Evolutionary conservation across 192 early-diverging fungal species (phyloP).

Genomic region (Mortierella alpina): DNA sequence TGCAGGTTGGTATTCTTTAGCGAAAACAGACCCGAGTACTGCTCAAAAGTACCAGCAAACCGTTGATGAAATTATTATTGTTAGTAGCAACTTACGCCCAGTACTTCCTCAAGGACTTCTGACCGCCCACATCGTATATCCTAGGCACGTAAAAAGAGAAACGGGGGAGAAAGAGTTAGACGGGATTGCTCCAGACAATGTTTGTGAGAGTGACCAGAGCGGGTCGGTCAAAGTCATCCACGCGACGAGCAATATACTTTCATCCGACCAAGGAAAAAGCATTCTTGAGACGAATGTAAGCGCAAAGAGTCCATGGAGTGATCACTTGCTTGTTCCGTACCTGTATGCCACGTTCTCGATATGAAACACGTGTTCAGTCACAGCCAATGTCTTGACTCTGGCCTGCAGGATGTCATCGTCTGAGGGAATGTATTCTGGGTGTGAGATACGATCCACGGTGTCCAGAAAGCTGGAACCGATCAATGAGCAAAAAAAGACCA

Average conservation of each 20-base stretch:
- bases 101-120: constrained; percentile 69
- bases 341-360: constrained; percentile 66
- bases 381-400: constrained; percentile 75
- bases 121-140: constrained; percentile 81
- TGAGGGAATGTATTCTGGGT: constrained; percentile 65
- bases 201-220: no score
- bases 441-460: constrained; percentile 60
- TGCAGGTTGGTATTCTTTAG: no score
- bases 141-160: constrained; percentile 17
- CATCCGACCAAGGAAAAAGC: neutral
- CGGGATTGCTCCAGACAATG: neutral
- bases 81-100: constrained; percentile 64
- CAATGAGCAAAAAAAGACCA: neutral
- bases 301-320: neutral
- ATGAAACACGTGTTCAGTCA: constrained; percentile 75
- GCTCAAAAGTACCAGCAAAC: no score
- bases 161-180: neutral
- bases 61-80: neutral
- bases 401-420: constrained; percentile 77
- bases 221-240: no score
- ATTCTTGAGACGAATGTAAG: neutral
- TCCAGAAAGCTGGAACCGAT: constrained; percentile 57
- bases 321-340: constrained; percentile 21
- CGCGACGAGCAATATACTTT: no score
- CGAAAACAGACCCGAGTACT: no score